Evolutionary conservation across 2,329 filamentous ascomycete genomes (phyloP).

Genomic region (Talaromyces sp.): DNA sequence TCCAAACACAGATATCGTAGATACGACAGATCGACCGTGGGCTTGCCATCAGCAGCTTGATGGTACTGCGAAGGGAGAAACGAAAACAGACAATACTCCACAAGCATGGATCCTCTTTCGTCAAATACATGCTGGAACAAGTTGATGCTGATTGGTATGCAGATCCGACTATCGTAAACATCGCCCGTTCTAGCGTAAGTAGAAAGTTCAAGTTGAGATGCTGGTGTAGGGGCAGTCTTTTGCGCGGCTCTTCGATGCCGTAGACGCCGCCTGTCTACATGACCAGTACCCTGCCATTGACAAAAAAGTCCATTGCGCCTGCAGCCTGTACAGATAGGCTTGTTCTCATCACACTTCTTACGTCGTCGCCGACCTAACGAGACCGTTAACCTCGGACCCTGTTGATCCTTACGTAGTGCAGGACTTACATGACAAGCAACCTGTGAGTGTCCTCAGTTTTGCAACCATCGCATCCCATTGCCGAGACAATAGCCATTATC

Average conservation of each 20-base stretch:
- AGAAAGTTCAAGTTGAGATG: background rate
- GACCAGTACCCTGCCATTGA: slow-evolving; percentile 8
- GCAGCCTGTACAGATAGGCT: slow-evolving; percentile 5
- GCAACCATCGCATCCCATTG: slow-evolving; percentile 7
- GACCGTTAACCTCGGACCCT: background rate
- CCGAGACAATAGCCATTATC: background rate
- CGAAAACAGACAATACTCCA: slow-evolving; percentile 12
- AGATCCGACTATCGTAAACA: background rate
- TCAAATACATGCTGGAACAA: background rate
- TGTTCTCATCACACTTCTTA: slow-evolving; percentile 15
- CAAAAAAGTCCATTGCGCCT: slow-evolving; percentile 7
- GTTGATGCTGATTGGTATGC: background rate
- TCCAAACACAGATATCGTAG: slow-evolving; percentile 16
- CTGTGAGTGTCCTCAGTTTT: slow-evolving; percentile 13
- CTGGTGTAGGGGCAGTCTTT: background rate
- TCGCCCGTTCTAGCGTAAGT: background rate
- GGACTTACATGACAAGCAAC: slow-evolving; percentile 11
- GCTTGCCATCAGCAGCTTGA: slow-evolving; percentile 9
- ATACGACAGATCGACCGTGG: slow-evolving; percentile 14
- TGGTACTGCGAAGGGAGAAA: slow-evolving; percentile 17
- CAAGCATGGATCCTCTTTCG: background rate
- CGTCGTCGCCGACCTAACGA: slow-evolving; percentile 11
- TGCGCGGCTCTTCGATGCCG: background rate
- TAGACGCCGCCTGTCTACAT: slow-evolving; percentile 9
- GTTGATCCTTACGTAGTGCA: background rate